Base-by-base conservation (phyloP, 1,284 basidiomycete genomes). In the Vanrija sp. region DNA sequence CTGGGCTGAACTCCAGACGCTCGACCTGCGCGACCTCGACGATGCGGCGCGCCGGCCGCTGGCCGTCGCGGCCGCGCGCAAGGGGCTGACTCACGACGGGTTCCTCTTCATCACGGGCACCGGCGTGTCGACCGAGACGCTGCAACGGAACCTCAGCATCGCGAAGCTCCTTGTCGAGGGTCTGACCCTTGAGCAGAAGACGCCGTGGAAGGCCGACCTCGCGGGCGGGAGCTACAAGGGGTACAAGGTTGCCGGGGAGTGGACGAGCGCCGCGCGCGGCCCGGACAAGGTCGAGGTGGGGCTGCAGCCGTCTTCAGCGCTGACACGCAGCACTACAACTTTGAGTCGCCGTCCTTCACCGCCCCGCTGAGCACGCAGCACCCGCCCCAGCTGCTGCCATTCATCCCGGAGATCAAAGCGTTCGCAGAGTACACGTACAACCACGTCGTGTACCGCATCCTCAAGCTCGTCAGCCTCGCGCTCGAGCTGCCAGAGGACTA, bases 141-240 rank as follows among this genome's bases (percentile, higher is more conserved):
- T 65, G 25, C 46, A 55, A n/a, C 29, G 64, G 1, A 60, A 63
- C 42, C 48, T 61, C 15, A 59, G 57, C 5, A 65, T 65, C 19
- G 64, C 64, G 5, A 58, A 65, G 52, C 54, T 54, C 28, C 51
- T 52, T 21, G 54, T 59, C 71, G 86, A 85, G 18, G 81, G 86
- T 60, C 87, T 87, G 12, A 85, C 88, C 46, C 85, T 86, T 76
- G 88, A 87, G 61, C 87, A 88, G 65, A 86, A 85, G 71, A 61
- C 34, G 34, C 34, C 34, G 34, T 34, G 34, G 34, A 34, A 34
- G 12, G 34, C 34, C 12, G 34, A 34, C 12, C 34, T 34, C 12
- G 34, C 34, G 10, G 34, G 9, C 34, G 34, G 34, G 34, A 34
- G 34, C 34, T 34, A 63, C 48, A 39, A 18, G 15, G 74, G 74